Percentiles rank a stretch among this genome's conserved stretches.
Conservation (phyloP, 202 grass and related monocot species). For the Brachypodium distachyon region DNA sequence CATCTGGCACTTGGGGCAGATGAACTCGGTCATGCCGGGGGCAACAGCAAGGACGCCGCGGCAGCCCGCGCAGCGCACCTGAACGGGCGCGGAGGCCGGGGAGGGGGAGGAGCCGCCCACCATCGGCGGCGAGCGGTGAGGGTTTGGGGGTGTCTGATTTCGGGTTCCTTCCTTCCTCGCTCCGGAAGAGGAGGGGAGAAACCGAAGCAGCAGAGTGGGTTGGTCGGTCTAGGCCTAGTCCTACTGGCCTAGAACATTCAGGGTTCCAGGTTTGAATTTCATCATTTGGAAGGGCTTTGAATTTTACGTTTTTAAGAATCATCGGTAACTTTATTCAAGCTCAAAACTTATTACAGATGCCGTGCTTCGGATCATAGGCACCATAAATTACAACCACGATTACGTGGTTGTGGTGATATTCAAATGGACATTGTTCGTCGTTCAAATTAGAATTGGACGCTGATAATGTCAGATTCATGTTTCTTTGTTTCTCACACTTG, state of each 20-base stretch:
- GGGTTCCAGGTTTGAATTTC: not conserved
- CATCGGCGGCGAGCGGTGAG: slow-evolving; percentile 36
- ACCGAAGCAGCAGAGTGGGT: slow-evolving; percentile 28
- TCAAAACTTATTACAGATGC: too few species aligned
- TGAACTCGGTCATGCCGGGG: slow-evolving; percentile 86
- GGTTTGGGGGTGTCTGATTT: slow-evolving; percentile 16
- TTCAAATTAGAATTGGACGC: too few species aligned
- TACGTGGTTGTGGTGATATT: too few species aligned
- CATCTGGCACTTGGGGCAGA: slow-evolving; percentile 88
- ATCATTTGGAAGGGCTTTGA: not conserved
- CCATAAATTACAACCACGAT: too few species aligned
- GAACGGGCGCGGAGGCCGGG: slow-evolving; percentile 17
- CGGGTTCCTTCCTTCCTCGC: slow-evolving; percentile 29
- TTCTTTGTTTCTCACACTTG: too few species aligned
- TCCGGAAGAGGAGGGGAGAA: slow-evolving; percentile 26
- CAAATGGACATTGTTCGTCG: too few species aligned
- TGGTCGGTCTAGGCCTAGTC: not conserved
- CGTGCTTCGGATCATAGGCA: too few species aligned
- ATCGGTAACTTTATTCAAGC: too few species aligned
- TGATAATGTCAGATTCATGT: too few species aligned
- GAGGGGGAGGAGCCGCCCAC: slow-evolving; percentile 37
- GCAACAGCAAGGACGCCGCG: slow-evolving; percentile 65
- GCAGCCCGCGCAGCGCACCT: slow-evolving; percentile 92
- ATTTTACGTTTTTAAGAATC: too few species aligned
- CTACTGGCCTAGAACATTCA: not conserved